phyloP scores from a whole-genome alignment of 1,139 yeast species.

The Pichia sp. region DNA sequence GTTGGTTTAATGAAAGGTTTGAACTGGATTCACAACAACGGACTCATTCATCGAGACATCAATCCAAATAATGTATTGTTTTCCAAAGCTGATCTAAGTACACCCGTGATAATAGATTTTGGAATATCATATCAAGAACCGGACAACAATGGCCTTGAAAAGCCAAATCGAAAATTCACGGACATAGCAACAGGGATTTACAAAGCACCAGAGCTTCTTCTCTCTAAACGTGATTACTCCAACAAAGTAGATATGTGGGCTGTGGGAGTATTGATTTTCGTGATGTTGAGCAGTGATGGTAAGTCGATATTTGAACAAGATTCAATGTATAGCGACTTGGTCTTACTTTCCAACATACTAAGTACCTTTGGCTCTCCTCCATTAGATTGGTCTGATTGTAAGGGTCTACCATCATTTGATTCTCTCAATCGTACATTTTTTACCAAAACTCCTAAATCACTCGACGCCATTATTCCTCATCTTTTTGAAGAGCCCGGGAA shows the following conservation, averaged over 20 bases:
- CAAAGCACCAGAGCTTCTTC: constrained; percentile 80
- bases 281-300: constrained; percentile 49
- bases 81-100: constrained; percentile 5
- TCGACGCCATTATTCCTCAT: constrained; percentile 35
- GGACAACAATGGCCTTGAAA: constrained; percentile 43
- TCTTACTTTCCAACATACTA: constrained; percentile 60
- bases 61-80: constrained; percentile 78
- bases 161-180: constrained; percentile 45
- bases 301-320: constrained; percentile 40
- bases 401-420: constrained; percentile 38
- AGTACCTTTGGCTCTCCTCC: constrained; percentile 68
- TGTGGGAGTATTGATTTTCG: constrained; percentile 63
- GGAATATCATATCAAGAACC: constrained; percentile 58
- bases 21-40: constrained; percentile 46
- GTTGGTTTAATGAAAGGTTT: constrained; percentile 48
- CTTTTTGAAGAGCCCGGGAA: constrained; percentile 20
- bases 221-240: constrained; percentile 62
- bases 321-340: constrained; percentile 55
- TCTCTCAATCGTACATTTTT: constrained; percentile 36
- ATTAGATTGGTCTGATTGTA: constrained; percentile 46
- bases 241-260: constrained; percentile 78
- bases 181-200: constrained; percentile 77
- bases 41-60: constrained; percentile 83
- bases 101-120: constrained; percentile 63
- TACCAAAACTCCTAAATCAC: constrained; percentile 33